Base-by-base conservation (phyloP, 768 basidiomycete species). In the Boletus tomentosulus region DNA sequence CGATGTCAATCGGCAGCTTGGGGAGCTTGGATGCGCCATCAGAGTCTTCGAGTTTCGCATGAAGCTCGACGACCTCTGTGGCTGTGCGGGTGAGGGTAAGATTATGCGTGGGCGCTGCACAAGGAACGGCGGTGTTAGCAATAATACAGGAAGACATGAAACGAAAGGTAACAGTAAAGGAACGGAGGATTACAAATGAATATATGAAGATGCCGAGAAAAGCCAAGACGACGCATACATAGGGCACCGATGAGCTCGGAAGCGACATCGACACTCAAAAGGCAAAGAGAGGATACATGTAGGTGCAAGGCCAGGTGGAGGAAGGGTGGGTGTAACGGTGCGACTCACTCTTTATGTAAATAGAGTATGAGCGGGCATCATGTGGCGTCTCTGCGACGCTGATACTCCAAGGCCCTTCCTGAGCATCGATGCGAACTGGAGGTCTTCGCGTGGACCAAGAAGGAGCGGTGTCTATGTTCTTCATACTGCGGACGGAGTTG, bases 311-410 rank as follows among this genome's bases (percentile, higher is more conserved):
- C 49, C 42, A 38, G 54, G 50, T 57, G 60, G 61, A 57, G 52
- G 58, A 64, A 55, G 53, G 55, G 65, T 60, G 64, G 62, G 58
- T 33, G 51, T 47, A 61, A 60, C 46, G 57, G 60, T 57, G 46
- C 50, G 54, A 62, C 89, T 77, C 71, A 92, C 91, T 93, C 80
- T 92, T 93, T 73, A 93, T 83, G 77, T 93, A 93, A 66, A 93
- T 79, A 66, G 81, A 86, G 75, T 86, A 93, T 53, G 68, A 70
- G 59, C 78, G 75, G 44, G 83, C 67, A 71, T 88, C 85, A 68
- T 89, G 80, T 24, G 87, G 87, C 49, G 83, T 86, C 75, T 92
- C 89, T 58, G 92, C 92, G 58, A 92, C 89, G 68, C 87, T 89
- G 66, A 94, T 83, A 63, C 83, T 84, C 92, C 92, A 94, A 24